Evolutionary conservation across 2,329 filamentous ascomycete genomes (phyloP).

Genomic region (Teratosphaeria epicoccoides): DNA sequence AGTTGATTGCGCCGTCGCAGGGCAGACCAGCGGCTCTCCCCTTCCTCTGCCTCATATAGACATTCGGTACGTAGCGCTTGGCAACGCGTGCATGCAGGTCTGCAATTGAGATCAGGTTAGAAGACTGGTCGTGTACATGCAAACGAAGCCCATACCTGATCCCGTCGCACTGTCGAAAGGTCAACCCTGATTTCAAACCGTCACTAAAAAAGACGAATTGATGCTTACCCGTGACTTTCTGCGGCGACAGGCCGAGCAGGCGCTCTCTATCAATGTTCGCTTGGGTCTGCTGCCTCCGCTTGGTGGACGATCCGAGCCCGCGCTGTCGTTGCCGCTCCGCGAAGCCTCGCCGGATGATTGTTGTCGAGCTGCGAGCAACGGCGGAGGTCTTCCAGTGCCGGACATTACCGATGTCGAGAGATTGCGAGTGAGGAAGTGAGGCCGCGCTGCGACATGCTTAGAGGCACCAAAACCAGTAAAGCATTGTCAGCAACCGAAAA

Average conservation of each 20-base stretch:
- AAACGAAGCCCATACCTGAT: constrained; percentile 2
- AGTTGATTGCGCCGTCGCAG: constrained; percentile 22
- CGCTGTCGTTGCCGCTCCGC: background rate
- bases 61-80: constrained; percentile 21
- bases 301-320: background rate
- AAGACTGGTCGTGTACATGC: background rate
- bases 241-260: constrained; percentile 13
- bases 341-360: background rate
- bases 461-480: background rate
- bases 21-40: constrained; percentile 25
- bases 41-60: constrained; percentile 24
- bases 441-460: background rate
- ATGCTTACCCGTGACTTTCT: constrained; percentile 14
- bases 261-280: constrained; percentile 16
- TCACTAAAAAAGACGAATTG: background rate
- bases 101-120: constrained; percentile 4
- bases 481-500: background rate
- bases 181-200: background rate
- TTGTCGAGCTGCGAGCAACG: background rate
- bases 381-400: background rate
- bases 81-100: constrained; percentile 22
- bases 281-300: constrained; percentile 5
- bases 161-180: constrained; percentile 9
- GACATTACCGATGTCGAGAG: background rate
- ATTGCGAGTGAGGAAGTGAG: background rate